Percentiles rank a stretch among this genome's conserved stretches.
These are phyloP conservation scores for Aureobasidium pullulans DNA, from an alignment of 2,329 filamentous ascomycete species.

Conservation along the genomic window DNA sequence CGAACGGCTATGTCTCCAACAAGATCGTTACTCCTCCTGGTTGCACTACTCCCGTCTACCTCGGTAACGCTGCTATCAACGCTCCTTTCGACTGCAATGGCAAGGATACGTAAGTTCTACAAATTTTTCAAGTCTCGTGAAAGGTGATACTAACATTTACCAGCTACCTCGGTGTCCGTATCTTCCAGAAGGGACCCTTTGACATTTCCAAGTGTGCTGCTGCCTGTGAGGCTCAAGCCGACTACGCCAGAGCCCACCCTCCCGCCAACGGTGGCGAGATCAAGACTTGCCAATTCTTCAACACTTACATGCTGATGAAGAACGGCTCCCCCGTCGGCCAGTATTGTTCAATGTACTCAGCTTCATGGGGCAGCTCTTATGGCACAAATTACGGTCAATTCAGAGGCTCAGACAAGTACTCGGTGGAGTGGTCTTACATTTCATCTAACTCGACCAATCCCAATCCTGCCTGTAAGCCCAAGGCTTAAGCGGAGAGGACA, in stretches of 20 bases:
- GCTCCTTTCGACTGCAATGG: conserved; percentile 26
- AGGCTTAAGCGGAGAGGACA: background rate
- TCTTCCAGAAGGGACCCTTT: conserved; percentile 22
- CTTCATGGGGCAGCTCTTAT: conserved; percentile 19
- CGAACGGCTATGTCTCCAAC: conserved; percentile 27
- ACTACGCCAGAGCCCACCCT: conserved; percentile 13
- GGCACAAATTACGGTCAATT: conserved; percentile 23
- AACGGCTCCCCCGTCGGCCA: conserved; percentile 20
- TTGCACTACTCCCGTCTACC: conserved; percentile 18
- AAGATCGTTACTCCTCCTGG: conserved; percentile 17
- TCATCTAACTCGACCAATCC: conserved; percentile 17
- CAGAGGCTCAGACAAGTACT: conserved; percentile 19
- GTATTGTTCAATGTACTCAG: conserved; percentile 24
- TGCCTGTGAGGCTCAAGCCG: conserved; percentile 17
- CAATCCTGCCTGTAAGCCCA: conserved; percentile 3
- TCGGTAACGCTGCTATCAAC: conserved; percentile 24
- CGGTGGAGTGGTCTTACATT: conserved; percentile 18
- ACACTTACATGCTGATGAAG: conserved; percentile 27
- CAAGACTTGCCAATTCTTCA: conserved; percentile 28
- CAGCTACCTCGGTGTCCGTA: conserved; percentile 20
- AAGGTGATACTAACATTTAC: background rate
- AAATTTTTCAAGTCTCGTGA: background rate
- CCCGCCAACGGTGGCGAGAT: conserved; percentile 3
- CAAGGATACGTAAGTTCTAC: conserved; percentile 17
- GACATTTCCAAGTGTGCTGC: conserved; percentile 24